Evolutionary conservation across 257 asterid species (phyloP).

Genomic region (Ballota nigra): DNA sequence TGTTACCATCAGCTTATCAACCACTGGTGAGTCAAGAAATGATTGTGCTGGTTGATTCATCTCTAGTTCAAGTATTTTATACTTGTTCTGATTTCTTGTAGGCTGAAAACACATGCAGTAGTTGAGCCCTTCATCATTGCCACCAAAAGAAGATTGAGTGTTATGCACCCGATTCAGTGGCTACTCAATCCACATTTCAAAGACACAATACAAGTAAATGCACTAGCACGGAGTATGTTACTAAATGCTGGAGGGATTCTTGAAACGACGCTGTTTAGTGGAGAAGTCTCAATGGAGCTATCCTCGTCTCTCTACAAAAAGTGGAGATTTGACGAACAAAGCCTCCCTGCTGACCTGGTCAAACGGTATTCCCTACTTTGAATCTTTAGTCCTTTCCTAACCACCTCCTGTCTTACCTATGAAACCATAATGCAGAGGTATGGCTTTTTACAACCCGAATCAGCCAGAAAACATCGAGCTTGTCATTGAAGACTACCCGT

Average conservation of each 20-base stretch:
- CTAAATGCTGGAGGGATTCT: conserved; percentile 49
- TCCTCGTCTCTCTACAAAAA: conserved; percentile 43
- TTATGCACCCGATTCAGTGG: conserved; percentile 48
- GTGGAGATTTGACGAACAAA: conserved; percentile 58
- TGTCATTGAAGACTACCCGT: conserved; percentile 50
- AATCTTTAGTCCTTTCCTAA: neutral
- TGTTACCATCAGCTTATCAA: conserved; percentile 44
- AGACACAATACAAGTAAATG: conserved; percentile 46
- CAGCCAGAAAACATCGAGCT: conserved; percentile 42
- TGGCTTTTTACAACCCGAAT: conserved; percentile 36
- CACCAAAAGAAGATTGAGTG: conserved; percentile 48
- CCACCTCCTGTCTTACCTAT: neutral
- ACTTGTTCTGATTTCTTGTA: conserved; percentile 8
- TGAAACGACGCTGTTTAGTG: conserved; percentile 42
- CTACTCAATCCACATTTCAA: conserved; percentile 45
- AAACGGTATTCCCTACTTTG: conserved; percentile 33
- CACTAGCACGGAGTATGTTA: conserved; percentile 37
- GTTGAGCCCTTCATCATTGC: conserved; percentile 57
- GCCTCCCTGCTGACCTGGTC: conserved; percentile 50
- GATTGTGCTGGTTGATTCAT: neutral
- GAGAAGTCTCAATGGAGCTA: conserved; percentile 40
- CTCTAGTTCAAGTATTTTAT: neutral
- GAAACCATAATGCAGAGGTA: conserved; percentile 34
- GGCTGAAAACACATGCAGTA: conserved; percentile 50
- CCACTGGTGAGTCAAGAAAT: conserved; percentile 42